Evolutionary conservation across 2,329 filamentous ascomycete species (phyloP).

Genomic region (Calycina herbarum): DNA sequence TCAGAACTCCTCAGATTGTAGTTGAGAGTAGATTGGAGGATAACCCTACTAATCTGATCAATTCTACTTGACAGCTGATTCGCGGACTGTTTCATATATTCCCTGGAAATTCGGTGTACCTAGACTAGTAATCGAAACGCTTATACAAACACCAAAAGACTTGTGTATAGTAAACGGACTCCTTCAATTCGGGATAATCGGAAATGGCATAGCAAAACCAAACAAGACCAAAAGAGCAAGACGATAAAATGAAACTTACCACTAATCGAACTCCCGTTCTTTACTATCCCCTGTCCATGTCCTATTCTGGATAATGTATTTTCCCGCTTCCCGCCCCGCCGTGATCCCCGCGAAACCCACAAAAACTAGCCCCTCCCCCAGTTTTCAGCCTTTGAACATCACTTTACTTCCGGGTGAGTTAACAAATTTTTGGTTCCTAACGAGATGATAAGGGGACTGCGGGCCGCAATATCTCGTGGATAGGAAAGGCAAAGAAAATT

Average conservation of each 20-base stretch:
- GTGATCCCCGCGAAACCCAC: neutral
- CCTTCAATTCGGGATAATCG: too few species aligned
- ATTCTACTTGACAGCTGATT: too few species aligned
- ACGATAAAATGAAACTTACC: neutral
- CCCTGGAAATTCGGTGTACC: too few species aligned
- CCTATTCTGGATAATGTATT: neutral
- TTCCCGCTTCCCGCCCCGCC: neutral
- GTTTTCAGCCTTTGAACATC: neutral
- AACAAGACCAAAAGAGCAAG: neutral
- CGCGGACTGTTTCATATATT: too few species aligned
- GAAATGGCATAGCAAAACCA: too few species aligned
- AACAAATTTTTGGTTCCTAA: neutral
- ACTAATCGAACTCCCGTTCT: neutral
- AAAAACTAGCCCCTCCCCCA: neutral
- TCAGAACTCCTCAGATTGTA: too few species aligned
- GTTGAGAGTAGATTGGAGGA: too few species aligned
- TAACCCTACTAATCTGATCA: too few species aligned
- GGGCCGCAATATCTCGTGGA: neutral
- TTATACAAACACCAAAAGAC: too few species aligned
- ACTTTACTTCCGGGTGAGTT: neutral
- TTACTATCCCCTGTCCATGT: neutral
- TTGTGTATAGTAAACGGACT: too few species aligned
- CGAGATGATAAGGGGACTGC: neutral
- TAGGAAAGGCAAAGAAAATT: neutral
- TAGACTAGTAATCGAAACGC: too few species aligned